Evolutionary conservation across 768 basidiomycete genomes (phyloP), one percentile per base, ranked within the genome.

Genomic region (Pleurotus sapidus): DNA sequence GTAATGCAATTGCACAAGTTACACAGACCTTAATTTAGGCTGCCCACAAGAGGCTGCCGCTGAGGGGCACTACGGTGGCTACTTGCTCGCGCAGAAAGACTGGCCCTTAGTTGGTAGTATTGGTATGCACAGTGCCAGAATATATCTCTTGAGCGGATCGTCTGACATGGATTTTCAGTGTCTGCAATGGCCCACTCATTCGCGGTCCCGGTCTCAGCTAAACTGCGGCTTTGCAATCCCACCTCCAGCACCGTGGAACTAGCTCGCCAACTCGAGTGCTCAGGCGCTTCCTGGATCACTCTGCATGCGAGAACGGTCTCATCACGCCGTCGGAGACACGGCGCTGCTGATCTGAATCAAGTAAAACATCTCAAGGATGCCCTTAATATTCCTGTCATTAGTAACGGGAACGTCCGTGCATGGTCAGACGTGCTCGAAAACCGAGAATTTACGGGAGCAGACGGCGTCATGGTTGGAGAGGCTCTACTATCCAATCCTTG

Each of bases 381-480:
- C 23, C 63, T 88, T 4, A 57, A 64, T 1, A 68, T 90, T 4
- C 87, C 86, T 7, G 81, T 91, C 50, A 71, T 92, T 48, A 89
- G 87, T 70, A 93, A 93, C 64, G 91, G 91, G 9, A 92, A 92
- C 64, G 90, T 92, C 15, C 80, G 83, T 30, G 70, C 67, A 15
- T 84, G 79, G 71, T 69, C 71, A 25, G 86, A 93, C 66, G 67
- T 91, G 11, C 67, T 69, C 58, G 65, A 66, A 23, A 91, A 91
- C 64, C 65, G 78, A 50, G 64, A 68, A 27, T 73, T 72, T 46
- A 89, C 89, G 3, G 74, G 78, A 14, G 88, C 88, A 45, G 84
- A 89, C 62, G 91, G 91, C 7, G 66, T 87, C 55, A 93, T 93
- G 91, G 87, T 91, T 1, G 91, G 88, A 7, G 90, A 92, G 65